Evolutionary conservation across 169 alveolate species (phyloP).

Genomic region (Neospora caninum): DNA sequence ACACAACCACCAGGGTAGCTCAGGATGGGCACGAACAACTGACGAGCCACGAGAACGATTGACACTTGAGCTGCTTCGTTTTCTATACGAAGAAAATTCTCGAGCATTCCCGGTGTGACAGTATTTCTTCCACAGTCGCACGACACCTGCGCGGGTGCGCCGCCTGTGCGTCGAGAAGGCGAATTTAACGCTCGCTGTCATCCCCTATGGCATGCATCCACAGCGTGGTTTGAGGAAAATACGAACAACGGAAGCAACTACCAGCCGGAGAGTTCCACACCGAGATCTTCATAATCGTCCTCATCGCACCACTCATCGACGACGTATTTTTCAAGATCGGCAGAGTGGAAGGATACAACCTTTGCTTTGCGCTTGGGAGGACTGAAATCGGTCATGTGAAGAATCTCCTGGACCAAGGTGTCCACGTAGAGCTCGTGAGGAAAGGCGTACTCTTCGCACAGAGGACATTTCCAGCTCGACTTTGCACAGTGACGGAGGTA

Average conservation of each 20-base stretch:
- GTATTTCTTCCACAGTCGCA: no score
- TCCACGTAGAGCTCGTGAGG: constrained; percentile 13
- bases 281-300: not conserved
- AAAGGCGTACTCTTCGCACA: constrained; percentile 31
- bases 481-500: constrained; percentile 8
- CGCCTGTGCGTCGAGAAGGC: no score
- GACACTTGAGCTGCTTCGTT: no score
- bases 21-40: no score
- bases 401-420: constrained; percentile 24
- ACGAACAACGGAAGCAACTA: not conserved
- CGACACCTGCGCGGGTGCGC: no score
- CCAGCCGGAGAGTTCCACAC: not conserved
- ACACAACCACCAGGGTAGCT: no score
- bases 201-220: no score
- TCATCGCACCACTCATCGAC: not conserved
- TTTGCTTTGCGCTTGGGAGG: not conserved
- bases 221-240: no score
- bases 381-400: not conserved
- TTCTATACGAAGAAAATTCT: no score
- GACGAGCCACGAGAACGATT: no score
- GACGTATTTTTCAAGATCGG: not conserved
- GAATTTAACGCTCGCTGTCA: no score
- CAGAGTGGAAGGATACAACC: not conserved
- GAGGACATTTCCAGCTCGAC: constrained; percentile 20
- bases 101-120: no score